A percentile compares a stretch with the other conserved stretches of the same genome.
These are phyloP conservation scores for Hura crepitans DNA, from an alignment of 441 rosid species.

Conservation along the genomic window DNA sequence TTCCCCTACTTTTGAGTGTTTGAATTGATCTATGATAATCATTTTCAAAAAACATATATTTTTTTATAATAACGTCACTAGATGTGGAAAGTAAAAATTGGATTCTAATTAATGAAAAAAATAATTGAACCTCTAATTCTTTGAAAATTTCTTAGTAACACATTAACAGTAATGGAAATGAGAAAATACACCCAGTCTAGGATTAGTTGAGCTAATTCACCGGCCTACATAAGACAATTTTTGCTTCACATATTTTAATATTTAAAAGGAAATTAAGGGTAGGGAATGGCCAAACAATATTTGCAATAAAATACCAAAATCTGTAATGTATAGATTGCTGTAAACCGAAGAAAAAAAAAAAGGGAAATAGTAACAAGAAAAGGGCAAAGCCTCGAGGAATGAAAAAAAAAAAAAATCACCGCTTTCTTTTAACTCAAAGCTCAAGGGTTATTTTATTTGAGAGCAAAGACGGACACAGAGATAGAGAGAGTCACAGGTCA, in stretches of 20 bases:
- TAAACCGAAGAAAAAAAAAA: constrained; percentile 6
- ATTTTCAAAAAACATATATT: too few relatives aligned
- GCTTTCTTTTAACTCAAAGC: constrained; percentile 19
- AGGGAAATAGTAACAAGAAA: constrained; percentile 24
- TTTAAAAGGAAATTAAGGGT: background rate
- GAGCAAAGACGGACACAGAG: constrained; percentile 28
- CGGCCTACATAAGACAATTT: constrained; percentile 24
- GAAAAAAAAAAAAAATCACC: constrained; percentile 13
- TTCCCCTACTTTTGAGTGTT: too few relatives aligned
- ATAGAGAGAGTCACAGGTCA: constrained; percentile 23
- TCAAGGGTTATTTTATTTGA: constrained; percentile 28
- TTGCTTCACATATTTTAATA: too few relatives aligned
- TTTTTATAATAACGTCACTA: too few relatives aligned
- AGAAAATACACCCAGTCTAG: constrained; percentile 13
- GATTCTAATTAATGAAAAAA: too few relatives aligned
- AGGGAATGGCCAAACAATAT: background rate
- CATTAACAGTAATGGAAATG: background rate
- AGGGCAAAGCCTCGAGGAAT: constrained; percentile 32
- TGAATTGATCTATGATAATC: too few relatives aligned
- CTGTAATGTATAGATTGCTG: constrained; percentile 8
- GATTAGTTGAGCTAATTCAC: constrained; percentile 46
- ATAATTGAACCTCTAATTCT: too few relatives aligned
- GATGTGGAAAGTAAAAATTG: too few relatives aligned
- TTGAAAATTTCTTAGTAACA: too few relatives aligned
- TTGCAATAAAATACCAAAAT: constrained; percentile 1